These are phyloP conservation scores for Geranium incanum DNA, from an alignment of 441 rosid genomes.

Conservation along the genomic window DNA sequence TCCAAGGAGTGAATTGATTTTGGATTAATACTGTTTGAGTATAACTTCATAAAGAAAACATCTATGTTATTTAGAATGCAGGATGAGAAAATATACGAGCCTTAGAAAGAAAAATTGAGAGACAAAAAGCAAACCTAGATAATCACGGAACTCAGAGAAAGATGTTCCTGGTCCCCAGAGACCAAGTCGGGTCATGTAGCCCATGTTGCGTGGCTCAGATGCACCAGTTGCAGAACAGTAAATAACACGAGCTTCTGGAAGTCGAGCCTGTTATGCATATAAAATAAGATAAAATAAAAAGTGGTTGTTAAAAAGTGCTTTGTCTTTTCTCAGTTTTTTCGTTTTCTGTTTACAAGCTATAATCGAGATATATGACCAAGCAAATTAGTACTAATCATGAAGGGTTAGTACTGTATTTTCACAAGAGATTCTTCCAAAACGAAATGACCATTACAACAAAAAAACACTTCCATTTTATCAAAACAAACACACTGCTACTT, in stretches of 20 bases:
- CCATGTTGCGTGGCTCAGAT: constrained; percentile 99
- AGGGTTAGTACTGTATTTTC: not conserved
- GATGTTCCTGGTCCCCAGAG: constrained; percentile 97
- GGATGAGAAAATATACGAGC: not conserved
- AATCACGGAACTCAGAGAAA: constrained; percentile 67
- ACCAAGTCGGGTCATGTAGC: constrained; percentile 99
- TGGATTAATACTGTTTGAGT: not conserved
- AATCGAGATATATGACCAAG: not conserved
- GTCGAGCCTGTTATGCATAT: constrained; percentile 65
- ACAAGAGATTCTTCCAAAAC: too few species aligned
- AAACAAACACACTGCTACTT: not conserved
- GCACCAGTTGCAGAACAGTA: constrained; percentile 99
- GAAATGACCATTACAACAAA: too few species aligned
- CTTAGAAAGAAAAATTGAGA: not conserved
- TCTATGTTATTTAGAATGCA: not conserved
- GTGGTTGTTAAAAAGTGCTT: constrained; percentile 16
- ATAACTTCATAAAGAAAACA: not conserved
- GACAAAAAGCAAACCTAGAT: constrained; percentile 52
- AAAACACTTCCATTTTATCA: not conserved
- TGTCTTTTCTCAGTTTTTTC: not conserved
- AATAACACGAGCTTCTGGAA: constrained; percentile 90
- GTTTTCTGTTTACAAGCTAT: not conserved
- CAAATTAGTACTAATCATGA: not conserved
- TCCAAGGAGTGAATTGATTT: not conserved
- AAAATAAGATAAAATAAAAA: constrained; percentile 19